Conservation (phyloP, 257 asterid species). For the Salvia rosmarinus region DNA sequence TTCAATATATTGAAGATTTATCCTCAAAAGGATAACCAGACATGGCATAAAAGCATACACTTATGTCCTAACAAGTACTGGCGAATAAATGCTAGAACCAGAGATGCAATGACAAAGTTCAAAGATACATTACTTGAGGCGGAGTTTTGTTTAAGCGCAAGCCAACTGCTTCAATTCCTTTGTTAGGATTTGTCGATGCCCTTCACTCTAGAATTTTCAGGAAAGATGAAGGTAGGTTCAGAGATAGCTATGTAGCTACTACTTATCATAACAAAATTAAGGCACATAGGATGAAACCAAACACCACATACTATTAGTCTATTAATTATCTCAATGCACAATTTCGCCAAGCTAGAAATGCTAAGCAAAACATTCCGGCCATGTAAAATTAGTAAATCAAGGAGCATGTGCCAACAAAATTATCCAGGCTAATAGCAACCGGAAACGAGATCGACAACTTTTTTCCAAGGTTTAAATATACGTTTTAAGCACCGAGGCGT, state of each 20-base stretch:
- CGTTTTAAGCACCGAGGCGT: too few relatives aligned
- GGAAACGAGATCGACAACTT: neutral
- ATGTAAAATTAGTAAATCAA: neutral
- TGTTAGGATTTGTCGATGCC: slow-evolving; percentile 97
- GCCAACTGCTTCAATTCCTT: slow-evolving; percentile 97
- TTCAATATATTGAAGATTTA: neutral
- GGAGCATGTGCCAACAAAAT: neutral
- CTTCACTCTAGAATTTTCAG: slow-evolving; percentile 80
- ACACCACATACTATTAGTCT: neutral
- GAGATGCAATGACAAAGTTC: slow-evolving; percentile 26
- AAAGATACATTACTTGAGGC: slow-evolving; percentile 70
- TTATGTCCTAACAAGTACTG: slow-evolving; percentile 1
- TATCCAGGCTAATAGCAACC: slow-evolving; percentile 3
- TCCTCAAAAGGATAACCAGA: neutral
- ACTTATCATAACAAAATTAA: neutral
- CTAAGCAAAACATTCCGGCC: neutral
- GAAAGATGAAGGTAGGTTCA: slow-evolving; percentile 30
- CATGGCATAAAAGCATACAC: slow-evolving; percentile 7
- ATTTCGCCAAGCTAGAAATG: slow-evolving; percentile 5
- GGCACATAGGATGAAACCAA: neutral
- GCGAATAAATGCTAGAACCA: slow-evolving; percentile 3
- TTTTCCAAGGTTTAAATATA: too few relatives aligned
- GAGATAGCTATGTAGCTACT: neutral
- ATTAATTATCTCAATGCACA: neutral
- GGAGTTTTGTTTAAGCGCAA: slow-evolving; percentile 93